These are phyloP conservation scores for Persicaria maculosa DNA, from an alignment of 148 eudicot genomes.

Conservation along the genomic window DNA sequence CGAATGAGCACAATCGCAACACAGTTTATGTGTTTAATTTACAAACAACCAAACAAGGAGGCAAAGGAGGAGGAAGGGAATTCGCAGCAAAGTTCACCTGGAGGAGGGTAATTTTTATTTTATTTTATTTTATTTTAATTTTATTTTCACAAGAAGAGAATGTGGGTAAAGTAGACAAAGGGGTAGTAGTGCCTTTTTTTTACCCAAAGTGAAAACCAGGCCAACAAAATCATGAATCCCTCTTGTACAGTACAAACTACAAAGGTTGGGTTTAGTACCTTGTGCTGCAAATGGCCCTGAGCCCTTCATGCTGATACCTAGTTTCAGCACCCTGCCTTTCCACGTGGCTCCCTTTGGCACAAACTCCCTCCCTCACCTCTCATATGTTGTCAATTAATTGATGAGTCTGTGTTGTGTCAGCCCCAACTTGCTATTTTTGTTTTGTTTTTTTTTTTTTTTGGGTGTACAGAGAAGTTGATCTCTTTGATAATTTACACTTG, in stretches of 20 bases:
- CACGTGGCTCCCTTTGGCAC: not conserved
- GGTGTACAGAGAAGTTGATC: not conserved
- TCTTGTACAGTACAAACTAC: not conserved
- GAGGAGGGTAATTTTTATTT: not conserved
- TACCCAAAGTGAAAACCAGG: not conserved
- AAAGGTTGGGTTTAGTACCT: no score
- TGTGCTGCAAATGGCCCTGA: not conserved
- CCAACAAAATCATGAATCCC: not conserved
- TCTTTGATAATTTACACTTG: not conserved
- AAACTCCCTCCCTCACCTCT: conserved; percentile 7
- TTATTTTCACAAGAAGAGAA: not conserved
- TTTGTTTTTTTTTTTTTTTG: not conserved
- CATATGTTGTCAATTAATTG: conserved; percentile 1
- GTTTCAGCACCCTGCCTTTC: not conserved
- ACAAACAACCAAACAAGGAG: not conserved
- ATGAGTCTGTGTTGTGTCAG: not conserved
- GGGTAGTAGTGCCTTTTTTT: not conserved
- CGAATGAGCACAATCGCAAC: not conserved
- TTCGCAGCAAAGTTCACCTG: not conserved
- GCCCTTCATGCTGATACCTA: not conserved
- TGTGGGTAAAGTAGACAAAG: conserved; percentile 2
- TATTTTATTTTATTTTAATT: no score
- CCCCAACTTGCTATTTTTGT: conserved; percentile 8
- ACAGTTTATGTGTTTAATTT: no score
- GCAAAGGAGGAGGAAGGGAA: not conserved